Conservation (phyloP, 306 rosid species). For the Castanea sativa region DNA sequence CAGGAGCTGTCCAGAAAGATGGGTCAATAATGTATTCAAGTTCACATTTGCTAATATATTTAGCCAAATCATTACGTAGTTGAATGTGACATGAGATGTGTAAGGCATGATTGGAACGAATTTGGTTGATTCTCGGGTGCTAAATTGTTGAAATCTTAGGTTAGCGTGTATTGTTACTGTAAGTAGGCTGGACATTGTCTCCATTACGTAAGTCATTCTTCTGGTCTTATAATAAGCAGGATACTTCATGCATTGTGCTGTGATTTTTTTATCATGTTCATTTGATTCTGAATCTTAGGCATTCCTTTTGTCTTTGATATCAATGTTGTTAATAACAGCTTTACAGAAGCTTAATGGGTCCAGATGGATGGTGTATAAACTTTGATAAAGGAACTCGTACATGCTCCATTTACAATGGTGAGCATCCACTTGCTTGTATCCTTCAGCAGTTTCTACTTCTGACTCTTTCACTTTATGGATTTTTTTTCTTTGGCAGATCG, state of each 20-base stretch:
- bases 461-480: neutral
- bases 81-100: neutral
- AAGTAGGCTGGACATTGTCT: neutral
- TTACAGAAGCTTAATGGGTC: constrained; percentile 72
- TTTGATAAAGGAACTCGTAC: constrained; percentile 68
- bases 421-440: neutral
- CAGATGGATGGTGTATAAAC: constrained; percentile 91
- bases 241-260: neutral
- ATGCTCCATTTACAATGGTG: constrained; percentile 83
- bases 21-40: neutral
- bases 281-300: neutral
- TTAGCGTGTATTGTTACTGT: neutral
- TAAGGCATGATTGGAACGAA: neutral
- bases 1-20: neutral
- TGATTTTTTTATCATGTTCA: neutral
- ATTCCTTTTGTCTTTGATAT: neutral
- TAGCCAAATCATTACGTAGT: neutral
- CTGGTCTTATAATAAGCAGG: neutral
- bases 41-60: neutral
- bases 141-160: neutral
- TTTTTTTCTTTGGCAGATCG: constrained; percentile 55
- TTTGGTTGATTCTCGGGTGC: no score
- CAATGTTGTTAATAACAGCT: constrained; percentile 49
- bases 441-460: constrained; percentile 9
- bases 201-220: neutral